phyloP scores from a whole-genome alignment of 345 rosid species.

The Geranium rotundifolium region DNA sequence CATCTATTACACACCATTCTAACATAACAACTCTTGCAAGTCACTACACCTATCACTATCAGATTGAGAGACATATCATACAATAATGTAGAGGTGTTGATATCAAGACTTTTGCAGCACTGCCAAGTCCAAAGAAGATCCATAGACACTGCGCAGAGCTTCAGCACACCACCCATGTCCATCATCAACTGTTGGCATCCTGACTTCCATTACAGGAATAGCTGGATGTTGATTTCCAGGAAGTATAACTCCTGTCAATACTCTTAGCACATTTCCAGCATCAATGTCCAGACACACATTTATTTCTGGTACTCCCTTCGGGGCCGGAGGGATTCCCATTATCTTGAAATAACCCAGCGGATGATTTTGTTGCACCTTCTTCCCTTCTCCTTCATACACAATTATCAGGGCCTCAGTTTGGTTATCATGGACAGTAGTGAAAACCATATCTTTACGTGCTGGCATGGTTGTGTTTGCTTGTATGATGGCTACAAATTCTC shows the following conservation, averaged over 20 bases:
- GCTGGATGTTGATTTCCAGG: slow-evolving; percentile 49
- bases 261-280: slow-evolving; percentile 52
- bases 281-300: slow-evolving; percentile 86
- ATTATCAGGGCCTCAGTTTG: slow-evolving; percentile 63
- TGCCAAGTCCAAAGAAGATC: slow-evolving; percentile 46
- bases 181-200: slow-evolving; percentile 86
- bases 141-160: slow-evolving; percentile 47
- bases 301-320: slow-evolving; percentile 74
- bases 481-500: slow-evolving; percentile 49
- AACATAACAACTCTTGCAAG: too few relatives aligned
- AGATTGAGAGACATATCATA: too few relatives aligned
- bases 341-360: slow-evolving; percentile 83
- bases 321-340: slow-evolving; percentile 50
- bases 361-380: slow-evolving; percentile 53
- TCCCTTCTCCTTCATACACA: slow-evolving; percentile 79
- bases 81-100: too few relatives aligned
- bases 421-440: slow-evolving; percentile 55
- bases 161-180: slow-evolving; percentile 82
- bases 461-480: slow-evolving; percentile 67
- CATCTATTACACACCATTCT: too few relatives aligned
- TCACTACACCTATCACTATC: too few relatives aligned
- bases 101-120: slow-evolving; percentile 56
- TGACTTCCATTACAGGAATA: slow-evolving; percentile 64
- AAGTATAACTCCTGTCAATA: slow-evolving; percentile 52
- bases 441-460: slow-evolving; percentile 51